Evolutionary conservation across 768 basidiomycete genomes (phyloP).

Genomic region (Calvatia gigantea): DNA sequence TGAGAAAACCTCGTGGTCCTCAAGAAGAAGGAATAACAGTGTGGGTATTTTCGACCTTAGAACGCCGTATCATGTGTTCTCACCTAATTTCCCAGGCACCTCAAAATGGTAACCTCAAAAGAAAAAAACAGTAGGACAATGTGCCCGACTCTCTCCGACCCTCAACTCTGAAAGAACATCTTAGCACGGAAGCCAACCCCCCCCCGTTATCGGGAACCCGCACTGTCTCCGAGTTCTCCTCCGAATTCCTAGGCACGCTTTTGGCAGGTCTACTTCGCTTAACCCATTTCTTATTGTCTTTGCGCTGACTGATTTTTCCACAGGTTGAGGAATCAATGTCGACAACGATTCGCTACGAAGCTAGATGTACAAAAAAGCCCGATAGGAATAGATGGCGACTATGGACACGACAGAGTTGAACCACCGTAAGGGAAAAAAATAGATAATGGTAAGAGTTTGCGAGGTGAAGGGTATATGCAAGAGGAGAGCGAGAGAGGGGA

Average conservation of each 20-base stretch:
- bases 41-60: conserved; percentile 2
- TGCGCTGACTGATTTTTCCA: conserved; percentile 12
- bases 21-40: conserved; percentile 1
- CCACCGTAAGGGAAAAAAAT: conserved; percentile 6
- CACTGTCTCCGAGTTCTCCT: conserved; percentile 12
- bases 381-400: conserved; percentile 15
- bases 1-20: not conserved
- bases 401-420: conserved; percentile 1
- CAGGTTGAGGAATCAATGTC: conserved; percentile 19
- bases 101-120: conserved; percentile 9
- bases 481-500: conserved; percentile 15
- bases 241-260: conserved; percentile 18
- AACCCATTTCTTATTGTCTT: conserved; percentile 25
- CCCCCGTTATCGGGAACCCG: conserved; percentile 14
- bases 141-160: conserved; percentile 4
- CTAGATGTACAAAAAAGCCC: conserved; percentile 18
- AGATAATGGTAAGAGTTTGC: conserved; percentile 10
- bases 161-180: not conserved
- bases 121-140: not conserved
- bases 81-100: not conserved
- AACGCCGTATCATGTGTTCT: not conserved
- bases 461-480: conserved; percentile 22
- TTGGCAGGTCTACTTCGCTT: conserved; percentile 21
- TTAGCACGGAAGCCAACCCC: conserved; percentile 5
- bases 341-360: conserved; percentile 18